Conservation (phyloP, 164 flowering plant genomes). For the Macadamia tetraphylla region DNA sequence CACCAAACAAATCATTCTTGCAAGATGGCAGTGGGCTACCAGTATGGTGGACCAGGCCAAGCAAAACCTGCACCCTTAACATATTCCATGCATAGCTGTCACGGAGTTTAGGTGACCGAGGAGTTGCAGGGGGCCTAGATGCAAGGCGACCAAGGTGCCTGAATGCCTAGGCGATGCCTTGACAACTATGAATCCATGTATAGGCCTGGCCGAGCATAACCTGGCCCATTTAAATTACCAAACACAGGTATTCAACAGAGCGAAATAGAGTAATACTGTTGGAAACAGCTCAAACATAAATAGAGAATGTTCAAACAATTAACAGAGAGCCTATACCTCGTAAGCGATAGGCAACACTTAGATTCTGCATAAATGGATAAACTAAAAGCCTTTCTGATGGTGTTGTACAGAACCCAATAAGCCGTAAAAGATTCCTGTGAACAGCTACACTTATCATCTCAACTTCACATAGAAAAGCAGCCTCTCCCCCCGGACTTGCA, state of each 20-base stretch:
- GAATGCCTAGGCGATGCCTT: too few species aligned
- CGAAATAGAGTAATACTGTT: not conserved
- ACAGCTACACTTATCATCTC: slow-evolving; percentile 42
- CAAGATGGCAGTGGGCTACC: not conserved
- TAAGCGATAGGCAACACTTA: slow-evolving; percentile 33
- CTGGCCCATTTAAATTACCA: not conserved
- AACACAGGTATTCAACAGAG: not conserved
- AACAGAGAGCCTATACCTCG: slow-evolving; percentile 20
- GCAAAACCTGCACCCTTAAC: not conserved
- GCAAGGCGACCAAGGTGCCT: too few species aligned
- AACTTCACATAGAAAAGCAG: slow-evolving; percentile 74
- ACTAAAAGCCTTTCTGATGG: slow-evolving; percentile 31
- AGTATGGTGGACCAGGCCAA: not conserved
- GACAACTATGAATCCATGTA: too few species aligned
- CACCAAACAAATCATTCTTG: not conserved
- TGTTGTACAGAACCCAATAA: slow-evolving; percentile 37
- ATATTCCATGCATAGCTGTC: not conserved
- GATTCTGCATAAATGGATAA: slow-evolving; percentile 34
- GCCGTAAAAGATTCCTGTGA: slow-evolving; percentile 29
- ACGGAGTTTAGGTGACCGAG: too few species aligned
- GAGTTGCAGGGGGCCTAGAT: too few species aligned
- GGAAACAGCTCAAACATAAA: not conserved
- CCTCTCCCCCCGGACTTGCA: slow-evolving; percentile 85
- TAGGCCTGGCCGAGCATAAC: too few species aligned
- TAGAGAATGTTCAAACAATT: not conserved